Conservation (phyloP, 495 filamentous ascomycete genomes). For the Evernia prunastri region DNA sequence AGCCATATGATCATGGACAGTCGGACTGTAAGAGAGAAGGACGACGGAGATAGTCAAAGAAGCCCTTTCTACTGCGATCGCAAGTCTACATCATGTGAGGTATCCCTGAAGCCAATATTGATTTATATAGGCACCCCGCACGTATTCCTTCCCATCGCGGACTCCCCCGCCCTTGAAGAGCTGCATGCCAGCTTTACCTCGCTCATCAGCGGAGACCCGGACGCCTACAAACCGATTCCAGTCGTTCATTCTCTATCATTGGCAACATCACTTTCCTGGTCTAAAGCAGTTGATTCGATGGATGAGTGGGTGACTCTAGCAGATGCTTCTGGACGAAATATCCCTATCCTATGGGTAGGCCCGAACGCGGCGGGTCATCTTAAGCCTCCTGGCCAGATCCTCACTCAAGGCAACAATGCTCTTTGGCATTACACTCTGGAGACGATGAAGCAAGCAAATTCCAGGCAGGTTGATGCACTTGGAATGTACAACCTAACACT, state of each 20-base stretch:
- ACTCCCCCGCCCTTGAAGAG: conserved; percentile 33
- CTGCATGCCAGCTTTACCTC: conserved; percentile 28
- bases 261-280: conserved; percentile 34
- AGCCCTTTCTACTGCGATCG: conserved; percentile 28
- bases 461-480: conserved; percentile 38
- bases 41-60: conserved; percentile 18
- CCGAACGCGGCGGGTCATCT: conserved; percentile 42
- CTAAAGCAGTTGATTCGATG: conserved; percentile 35
- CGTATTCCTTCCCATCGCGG: conserved; percentile 34
- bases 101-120: not conserved
- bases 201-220: conserved; percentile 27
- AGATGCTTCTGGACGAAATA: conserved; percentile 32
- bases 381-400: conserved; percentile 30
- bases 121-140: conserved; percentile 36
- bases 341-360: conserved; percentile 45
- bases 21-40: conserved; percentile 28
- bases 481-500: conserved; percentile 46
- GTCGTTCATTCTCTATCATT: conserved; percentile 41
- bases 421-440: conserved; percentile 40
- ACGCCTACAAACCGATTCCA: conserved; percentile 40
- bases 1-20: conserved; percentile 34
- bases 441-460: conserved; percentile 33
- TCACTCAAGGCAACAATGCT: conserved; percentile 35
- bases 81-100: conserved; percentile 5
- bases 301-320: conserved; percentile 42